Evolutionary conservation across 75 land plant species (phyloP).

Genomic region (Sequoiadendron giganteum): DNA sequence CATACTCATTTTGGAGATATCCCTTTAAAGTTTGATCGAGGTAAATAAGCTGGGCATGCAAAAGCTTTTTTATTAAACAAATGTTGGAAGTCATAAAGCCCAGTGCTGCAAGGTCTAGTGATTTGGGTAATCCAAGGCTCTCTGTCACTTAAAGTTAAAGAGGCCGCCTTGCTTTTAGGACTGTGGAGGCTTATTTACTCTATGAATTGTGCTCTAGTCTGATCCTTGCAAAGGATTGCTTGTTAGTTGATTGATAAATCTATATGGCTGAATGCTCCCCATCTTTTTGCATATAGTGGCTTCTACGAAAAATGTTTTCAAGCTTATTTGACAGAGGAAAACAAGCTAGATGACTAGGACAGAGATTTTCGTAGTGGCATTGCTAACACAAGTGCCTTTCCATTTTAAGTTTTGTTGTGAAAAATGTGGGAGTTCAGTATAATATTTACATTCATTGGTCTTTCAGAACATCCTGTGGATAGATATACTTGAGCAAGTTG

Average conservation of each 20-base stretch:
- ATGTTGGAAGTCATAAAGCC: background rate
- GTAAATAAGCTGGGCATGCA: background rate
- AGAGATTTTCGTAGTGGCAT: background rate
- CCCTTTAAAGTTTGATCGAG: background rate
- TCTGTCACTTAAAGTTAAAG: background rate
- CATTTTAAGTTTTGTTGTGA: background rate
- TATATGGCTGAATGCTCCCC: background rate
- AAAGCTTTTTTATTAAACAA: background rate
- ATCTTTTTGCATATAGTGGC: background rate
- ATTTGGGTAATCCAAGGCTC: background rate
- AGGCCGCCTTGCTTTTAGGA: background rate
- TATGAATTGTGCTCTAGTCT: background rate
- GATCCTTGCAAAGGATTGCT: background rate
- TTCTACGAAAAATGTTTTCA: background rate
- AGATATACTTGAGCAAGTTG: background rate
- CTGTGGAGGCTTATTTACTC: background rate
- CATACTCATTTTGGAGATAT: too few species aligned
- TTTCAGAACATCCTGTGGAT: background rate
- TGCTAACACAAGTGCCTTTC: background rate
- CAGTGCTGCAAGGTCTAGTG: background rate
- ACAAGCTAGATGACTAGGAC: background rate
- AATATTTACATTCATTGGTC: background rate
- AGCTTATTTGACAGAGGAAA: background rate
- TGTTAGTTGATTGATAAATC: background rate
- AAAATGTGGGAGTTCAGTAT: background rate